Evolutionary conservation across 1,139 yeast genomes (phyloP).

Genomic region (Geotrichum klebahnii): DNA sequence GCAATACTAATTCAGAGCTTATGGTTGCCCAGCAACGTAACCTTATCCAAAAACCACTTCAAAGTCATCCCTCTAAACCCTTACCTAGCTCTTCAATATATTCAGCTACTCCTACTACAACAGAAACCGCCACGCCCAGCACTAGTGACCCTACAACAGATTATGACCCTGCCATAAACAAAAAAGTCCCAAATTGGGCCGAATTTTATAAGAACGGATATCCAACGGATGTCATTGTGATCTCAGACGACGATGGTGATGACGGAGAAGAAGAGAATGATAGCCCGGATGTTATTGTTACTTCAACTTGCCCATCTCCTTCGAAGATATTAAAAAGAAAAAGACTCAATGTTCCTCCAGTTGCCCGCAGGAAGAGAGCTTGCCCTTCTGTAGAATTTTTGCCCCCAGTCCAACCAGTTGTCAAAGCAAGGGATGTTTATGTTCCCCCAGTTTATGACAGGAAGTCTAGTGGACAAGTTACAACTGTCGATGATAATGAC

Average conservation of each 20-base stretch:
- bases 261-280: conserved; percentile 18
- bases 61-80: conserved; percentile 1
- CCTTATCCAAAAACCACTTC: conserved; percentile 8
- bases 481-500: conserved; percentile 11
- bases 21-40: conserved; percentile 10
- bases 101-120: neutral
- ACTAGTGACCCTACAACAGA: neutral
- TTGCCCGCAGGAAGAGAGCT: neutral
- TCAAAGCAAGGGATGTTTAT: conserved; percentile 6
- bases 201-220: conserved; percentile 37
- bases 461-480: neutral
- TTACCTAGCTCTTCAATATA: neutral
- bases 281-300: neutral
- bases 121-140: neutral
- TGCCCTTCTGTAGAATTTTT: conserved; percentile 5
- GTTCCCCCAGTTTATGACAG: conserved; percentile 15
- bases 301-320: conserved; percentile 11
- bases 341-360: neutral
- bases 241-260: conserved; percentile 34
- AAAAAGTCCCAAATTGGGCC: conserved; percentile 32
- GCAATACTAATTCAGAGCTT: conserved; percentile 2
- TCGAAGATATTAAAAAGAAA: conserved; percentile 3
- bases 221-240: conserved; percentile 39
- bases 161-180: neutral
- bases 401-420: conserved; percentile 8